Evolutionary conservation across 139 green algal species (phyloP).

Genomic region (Haematococcus sp.): DNA sequence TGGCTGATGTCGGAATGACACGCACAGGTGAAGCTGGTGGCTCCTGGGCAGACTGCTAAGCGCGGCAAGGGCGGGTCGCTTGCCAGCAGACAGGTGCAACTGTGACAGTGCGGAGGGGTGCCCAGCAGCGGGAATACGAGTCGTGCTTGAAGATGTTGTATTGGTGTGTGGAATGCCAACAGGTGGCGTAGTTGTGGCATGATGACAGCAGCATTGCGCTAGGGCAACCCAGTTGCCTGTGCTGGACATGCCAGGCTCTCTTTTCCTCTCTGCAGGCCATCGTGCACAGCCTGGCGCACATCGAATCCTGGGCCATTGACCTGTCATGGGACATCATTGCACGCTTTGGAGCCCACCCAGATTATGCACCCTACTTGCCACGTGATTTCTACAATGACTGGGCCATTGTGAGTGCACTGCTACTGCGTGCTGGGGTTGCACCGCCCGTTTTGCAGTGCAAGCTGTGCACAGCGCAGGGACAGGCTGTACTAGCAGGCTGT

Average conservation of each 20-base stretch:
- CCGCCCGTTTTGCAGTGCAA: too few species aligned
- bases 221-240: too few species aligned
- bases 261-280: slow-evolving; percentile 42
- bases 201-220: too few species aligned
- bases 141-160: too few species aligned
- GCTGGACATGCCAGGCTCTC: too few species aligned
- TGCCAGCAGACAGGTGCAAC: background rate
- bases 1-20: background rate
- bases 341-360: slow-evolving; percentile 58
- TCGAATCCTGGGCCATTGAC: slow-evolving; percentile 74
- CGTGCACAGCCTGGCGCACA: slow-evolving; percentile 69
- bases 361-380: slow-evolving; percentile 49
- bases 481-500: too few species aligned
- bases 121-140: too few species aligned
- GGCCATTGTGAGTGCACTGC: slow-evolving; percentile 31
- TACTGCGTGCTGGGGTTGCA: background rate
- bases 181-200: too few species aligned
- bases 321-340: slow-evolving; percentile 86
- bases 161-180: too few species aligned
- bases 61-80: slow-evolving; percentile 69
- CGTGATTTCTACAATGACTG: slow-evolving; percentile 80
- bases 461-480: too few species aligned
- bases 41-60: slow-evolving; percentile 31
- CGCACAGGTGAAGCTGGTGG: slow-evolving; percentile 43
- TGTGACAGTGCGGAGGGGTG: too few species aligned